phyloP scores from a whole-genome alignment of 2,329 filamentous ascomycete species.

The Talaromyces sp. region DNA sequence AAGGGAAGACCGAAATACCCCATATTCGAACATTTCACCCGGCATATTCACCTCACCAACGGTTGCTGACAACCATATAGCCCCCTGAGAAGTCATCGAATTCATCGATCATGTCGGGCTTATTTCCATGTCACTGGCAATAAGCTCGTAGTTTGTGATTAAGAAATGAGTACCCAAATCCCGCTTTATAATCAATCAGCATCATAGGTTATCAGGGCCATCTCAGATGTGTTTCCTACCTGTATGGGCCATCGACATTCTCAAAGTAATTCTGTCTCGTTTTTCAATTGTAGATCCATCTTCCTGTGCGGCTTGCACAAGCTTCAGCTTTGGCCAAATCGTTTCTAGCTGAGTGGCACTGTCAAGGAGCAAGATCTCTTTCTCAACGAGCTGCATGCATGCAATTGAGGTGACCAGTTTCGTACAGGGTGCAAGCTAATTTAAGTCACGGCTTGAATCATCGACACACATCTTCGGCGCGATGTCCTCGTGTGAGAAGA shows the following conservation, averaged over 20 bases:
- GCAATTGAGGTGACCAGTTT: conserved; percentile 8
- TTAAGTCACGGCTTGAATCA: too few relatives aligned
- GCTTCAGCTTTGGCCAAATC: background rate
- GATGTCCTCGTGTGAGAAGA: too few relatives aligned
- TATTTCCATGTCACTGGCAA: too few relatives aligned
- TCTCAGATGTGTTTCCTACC: background rate
- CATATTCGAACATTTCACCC: background rate
- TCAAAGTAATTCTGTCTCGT: background rate
- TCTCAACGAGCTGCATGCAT: conserved; percentile 6
- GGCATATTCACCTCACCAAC: background rate
- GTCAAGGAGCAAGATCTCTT: background rate
- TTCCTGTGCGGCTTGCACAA: background rate
- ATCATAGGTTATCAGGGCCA: background rate
- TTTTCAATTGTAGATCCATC: background rate
- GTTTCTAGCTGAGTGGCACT: background rate
- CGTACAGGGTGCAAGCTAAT: conserved; percentile 6
- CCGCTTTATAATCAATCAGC: background rate
- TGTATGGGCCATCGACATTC: background rate
- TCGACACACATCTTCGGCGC: too few relatives aligned
- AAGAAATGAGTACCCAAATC: background rate
- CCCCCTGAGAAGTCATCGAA: background rate
- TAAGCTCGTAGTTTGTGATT: background rate
- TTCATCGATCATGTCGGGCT: background rate
- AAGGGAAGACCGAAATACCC: too few relatives aligned
- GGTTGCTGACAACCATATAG: background rate